Base-by-base conservation (phyloP, 495 filamentous ascomycete species). In the Amorphotheca resinae region DNA sequence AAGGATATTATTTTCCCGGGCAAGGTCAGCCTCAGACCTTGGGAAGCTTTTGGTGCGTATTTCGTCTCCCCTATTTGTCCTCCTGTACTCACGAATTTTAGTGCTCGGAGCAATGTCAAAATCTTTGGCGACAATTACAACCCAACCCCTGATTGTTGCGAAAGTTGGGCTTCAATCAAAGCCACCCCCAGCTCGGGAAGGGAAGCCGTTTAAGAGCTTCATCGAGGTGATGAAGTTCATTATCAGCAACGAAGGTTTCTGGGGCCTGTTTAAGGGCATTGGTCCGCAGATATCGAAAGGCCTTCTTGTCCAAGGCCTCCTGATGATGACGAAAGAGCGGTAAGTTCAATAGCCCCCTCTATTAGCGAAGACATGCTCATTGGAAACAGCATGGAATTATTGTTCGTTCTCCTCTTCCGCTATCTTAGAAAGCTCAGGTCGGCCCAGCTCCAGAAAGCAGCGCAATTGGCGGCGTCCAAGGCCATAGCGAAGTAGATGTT, bases 241-340 rank as follows among this genome's bases (percentile, higher is more conserved):
- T 47, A 59, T 95, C 34, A 64, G 95, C 51, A 79, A 93, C 48
- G 91, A 99, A 60, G 91, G 91, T 7, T 50, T 70, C 2, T 51
- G 80, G 15, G 82, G 83, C 15, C 72, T 96, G 11, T 96, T 95
- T 70, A 99, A 96, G 67, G 91, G 91, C 17, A 93, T 99, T 57
- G 89, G 79, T 0, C 91, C 91, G 0, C 91, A 99, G 59, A 79
- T 99, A 38, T 54, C 82, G 35, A 99, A 99, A 63, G 91, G 93
- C 14, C 64, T 99, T 33, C 53, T 96, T 34, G 91, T 99, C 4
- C 91, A 99, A 56, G 91, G 91, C 41, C 67, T 96, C 37, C 66
- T 99, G 18, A 99, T 99, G 91, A 99, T 96, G 91, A 93, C 85
- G 3, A 99, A 99, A 67, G 93, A 99, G 63, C 76, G 87, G 87